Conservation (phyloP, 148 eudicot genomes). For the Rhododendron simsii region DNA sequence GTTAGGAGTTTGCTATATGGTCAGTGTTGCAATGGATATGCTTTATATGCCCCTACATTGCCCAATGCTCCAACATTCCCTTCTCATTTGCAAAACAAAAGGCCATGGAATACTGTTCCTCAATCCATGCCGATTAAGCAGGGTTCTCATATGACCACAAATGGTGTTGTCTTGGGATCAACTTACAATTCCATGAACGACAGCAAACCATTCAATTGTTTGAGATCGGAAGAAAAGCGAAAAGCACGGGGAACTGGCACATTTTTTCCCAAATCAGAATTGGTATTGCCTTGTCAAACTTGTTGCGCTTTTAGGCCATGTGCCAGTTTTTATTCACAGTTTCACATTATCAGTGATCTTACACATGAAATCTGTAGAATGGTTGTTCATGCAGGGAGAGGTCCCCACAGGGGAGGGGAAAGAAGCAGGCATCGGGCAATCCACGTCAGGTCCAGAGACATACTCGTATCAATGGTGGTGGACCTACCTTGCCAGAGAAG, state of each 20-base stretch:
- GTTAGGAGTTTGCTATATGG: slow-evolving; percentile 25
- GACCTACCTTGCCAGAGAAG: slow-evolving; percentile 3
- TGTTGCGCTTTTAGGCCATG: not conserved
- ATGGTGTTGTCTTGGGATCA: slow-evolving; percentile 12
- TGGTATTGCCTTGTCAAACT: slow-evolving; percentile 21
- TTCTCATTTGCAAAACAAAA: slow-evolving; percentile 15
- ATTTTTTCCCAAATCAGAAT: slow-evolving; percentile 32
- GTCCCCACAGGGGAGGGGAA: slow-evolving; percentile 21
- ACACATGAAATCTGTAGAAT: slow-evolving; percentile 29
- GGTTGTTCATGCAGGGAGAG: slow-evolving; percentile 21
- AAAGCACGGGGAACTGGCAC: slow-evolving; percentile 40
- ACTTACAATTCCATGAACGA: not conserved
- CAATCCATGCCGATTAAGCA: slow-evolving; percentile 6
- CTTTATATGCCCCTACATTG: slow-evolving; percentile 13
- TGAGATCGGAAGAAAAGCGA: slow-evolving; percentile 16
- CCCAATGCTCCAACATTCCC: slow-evolving; percentile 17
- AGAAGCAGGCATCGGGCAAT: slow-evolving; percentile 16
- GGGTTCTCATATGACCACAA: slow-evolving; percentile 15
- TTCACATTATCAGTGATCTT: slow-evolving; percentile 1
- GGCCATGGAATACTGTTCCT: slow-evolving; percentile 27
- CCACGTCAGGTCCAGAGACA: slow-evolving; percentile 11
- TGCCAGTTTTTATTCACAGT: not conserved
- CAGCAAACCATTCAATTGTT: slow-evolving; percentile 5
- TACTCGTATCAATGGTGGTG: slow-evolving; percentile 4
- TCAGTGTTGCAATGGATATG: slow-evolving; percentile 33